Base-by-base conservation (phyloP, 192 early-diverging fungal species). In the Coemansia nantahalensis region DNA sequence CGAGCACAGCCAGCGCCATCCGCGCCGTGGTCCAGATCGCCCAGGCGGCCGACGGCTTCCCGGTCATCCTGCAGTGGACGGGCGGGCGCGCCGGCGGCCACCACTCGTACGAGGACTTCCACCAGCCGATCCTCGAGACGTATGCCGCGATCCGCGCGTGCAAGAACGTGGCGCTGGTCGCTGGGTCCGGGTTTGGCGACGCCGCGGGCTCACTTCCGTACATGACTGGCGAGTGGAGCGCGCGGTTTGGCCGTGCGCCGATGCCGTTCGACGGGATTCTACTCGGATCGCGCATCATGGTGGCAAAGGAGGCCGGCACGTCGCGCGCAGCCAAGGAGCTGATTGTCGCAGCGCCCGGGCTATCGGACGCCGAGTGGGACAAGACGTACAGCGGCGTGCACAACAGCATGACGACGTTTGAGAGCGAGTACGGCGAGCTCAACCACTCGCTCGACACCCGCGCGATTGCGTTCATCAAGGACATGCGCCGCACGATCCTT, bases 201-300 rank as follows among this genome's bases (percentile, higher is more conserved):
- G 85, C 83, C 23, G 81, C 81, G 21, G 92, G 88, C 41, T 92
- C 91, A 5, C 59, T 91, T 39, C 92, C 92, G 23, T 97, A 93
- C 74, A 59, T 98, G 23, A 90, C 92, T 48, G 95, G 95, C 57
- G 89, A 98, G 37, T 98, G 95, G 95, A 82, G 84, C 56, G 50
- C 66, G 22, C 62, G 77, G 40, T 90, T 85, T 57, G 91, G 85
- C 42, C 83, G 82, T 49, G 85, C 91, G 10, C 86, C 92, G 33
- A 98, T 98, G 95, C 95, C 95, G 3, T 89, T 92, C 59, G 95
- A 97, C 60, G 95, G 93, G 72, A 77, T 95, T 23, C 72, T 97
- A 45, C 86, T 97, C 48, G 95, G 90, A n/a, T 95, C 93, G n/a
- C 89, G 90, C 50, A 82, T 95, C 45, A 93, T 98, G 91, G 91